Conservation (phyloP, 331 rosid species). For the Malus hybrid region DNA sequence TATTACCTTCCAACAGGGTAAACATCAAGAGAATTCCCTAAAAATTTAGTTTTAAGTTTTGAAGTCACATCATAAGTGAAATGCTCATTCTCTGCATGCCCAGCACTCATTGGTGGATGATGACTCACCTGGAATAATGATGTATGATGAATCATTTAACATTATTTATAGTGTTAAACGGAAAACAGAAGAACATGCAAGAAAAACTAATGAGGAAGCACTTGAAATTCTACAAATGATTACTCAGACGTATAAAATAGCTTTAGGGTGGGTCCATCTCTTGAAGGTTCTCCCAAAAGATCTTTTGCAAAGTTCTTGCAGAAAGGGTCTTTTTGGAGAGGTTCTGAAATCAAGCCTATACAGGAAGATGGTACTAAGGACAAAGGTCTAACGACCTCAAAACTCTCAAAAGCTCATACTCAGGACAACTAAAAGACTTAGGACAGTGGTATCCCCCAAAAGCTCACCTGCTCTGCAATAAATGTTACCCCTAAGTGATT, state of each 20-base stretch:
- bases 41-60: constrained; percentile 79
- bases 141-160: constrained; percentile 4
- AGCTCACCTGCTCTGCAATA: constrained; percentile 76
- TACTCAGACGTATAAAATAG: background rate
- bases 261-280: background rate
- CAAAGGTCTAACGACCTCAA: background rate
- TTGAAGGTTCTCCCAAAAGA: no score
- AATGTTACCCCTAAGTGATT: constrained; percentile 73
- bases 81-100: constrained; percentile 84
- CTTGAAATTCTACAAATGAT: background rate
- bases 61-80: constrained; percentile 80
- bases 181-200: background rate
- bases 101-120: constrained; percentile 97
- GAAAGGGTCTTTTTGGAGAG: background rate
- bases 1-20: constrained; percentile 91
- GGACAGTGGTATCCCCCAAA: constrained; percentile 9
- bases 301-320: background rate
- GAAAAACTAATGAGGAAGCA: background rate
- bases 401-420: background rate
- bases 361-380: background rate
- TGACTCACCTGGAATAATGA: constrained; percentile 70
- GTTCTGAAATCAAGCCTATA: background rate
- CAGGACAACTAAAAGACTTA: background rate
- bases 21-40: constrained; percentile 82
- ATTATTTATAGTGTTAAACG: background rate